Evolutionary conservation across 352 stramenopile genomes (phyloP).

Genomic region (Hyaloperonospora arabidopsidis): DNA sequence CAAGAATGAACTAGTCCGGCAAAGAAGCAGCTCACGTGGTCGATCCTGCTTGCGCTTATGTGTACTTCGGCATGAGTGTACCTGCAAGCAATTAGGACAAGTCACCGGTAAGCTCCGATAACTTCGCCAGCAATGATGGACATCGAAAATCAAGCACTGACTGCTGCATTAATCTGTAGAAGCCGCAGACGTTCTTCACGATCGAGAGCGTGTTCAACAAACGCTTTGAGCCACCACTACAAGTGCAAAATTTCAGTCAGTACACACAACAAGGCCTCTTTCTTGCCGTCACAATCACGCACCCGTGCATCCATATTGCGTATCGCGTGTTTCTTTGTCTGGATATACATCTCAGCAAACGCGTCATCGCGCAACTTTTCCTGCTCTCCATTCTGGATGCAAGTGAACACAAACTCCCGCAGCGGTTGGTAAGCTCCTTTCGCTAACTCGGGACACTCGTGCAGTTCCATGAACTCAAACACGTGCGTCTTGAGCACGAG

Average conservation of each 20-base stretch:
- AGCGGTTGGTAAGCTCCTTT: slow-evolving; percentile 50
- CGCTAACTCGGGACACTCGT: slow-evolving; percentile 48
- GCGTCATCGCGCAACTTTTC: slow-evolving; percentile 50
- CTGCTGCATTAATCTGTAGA: slow-evolving; percentile 35
- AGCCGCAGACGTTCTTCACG: slow-evolving; percentile 46
- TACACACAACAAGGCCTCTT: neutral
- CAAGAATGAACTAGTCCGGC: neutral
- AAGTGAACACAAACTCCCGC: slow-evolving; percentile 45
- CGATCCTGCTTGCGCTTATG: slow-evolving; percentile 72
- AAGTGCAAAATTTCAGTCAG: neutral
- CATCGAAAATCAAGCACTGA: slow-evolving; percentile 8
- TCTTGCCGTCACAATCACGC: slow-evolving; percentile 3
- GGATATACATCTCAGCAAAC: slow-evolving; percentile 48
- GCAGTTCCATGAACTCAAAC: slow-evolving; percentile 75
- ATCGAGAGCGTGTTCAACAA: slow-evolving; percentile 67
- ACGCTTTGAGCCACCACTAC: slow-evolving; percentile 69
- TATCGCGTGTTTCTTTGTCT: slow-evolving; percentile 52
- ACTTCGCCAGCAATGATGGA: neutral
- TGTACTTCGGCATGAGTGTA: slow-evolving; percentile 37
- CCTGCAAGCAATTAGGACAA: slow-evolving; percentile 16
- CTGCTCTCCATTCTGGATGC: slow-evolving; percentile 32
- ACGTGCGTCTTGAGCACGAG: slow-evolving; percentile 64
- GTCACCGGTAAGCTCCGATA: neutral
- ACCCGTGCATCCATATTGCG: slow-evolving; percentile 66
- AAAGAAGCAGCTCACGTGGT: slow-evolving; percentile 36